A percentile compares a stretch with the other conserved stretches of the same genome.
These are phyloP conservation scores for Populus hybrid DNA, from an alignment of 441 rosid genomes.

Conservation along the genomic window DNA sequence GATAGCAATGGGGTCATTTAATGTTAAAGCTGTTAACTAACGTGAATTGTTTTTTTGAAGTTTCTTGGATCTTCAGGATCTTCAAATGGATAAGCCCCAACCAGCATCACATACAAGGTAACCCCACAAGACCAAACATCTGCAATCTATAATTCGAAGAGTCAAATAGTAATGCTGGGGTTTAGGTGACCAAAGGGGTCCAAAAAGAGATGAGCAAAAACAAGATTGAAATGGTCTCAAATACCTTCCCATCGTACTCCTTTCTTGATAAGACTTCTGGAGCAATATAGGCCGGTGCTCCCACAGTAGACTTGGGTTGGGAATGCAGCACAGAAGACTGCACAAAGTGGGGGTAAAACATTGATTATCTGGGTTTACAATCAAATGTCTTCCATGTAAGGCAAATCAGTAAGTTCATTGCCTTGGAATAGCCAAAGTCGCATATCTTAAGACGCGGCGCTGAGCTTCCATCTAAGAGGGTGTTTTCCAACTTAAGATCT, in stretches of 20 bases:
- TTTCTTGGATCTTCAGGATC: conserved; percentile 21
- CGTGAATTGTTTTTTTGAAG: conserved; percentile 57
- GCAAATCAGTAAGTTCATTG: conserved; percentile 15
- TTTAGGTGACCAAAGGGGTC: conserved; percentile 5
- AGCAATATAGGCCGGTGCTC: no score
- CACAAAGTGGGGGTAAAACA: conserved; percentile 6
- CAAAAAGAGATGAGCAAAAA: not conserved
- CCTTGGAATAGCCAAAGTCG: conserved; percentile 90
- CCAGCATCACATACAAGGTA: conserved; percentile 73
- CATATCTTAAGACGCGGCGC: conserved; percentile 80
- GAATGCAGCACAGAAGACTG: no score
- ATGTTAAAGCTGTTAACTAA: conserved; percentile 10
- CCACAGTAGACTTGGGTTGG: no score
- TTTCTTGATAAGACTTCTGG: no score
- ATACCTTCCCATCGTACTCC: conserved; percentile 68
- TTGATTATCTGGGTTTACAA: not conserved
- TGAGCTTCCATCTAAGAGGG: conserved; percentile 68
- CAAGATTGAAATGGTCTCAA: not conserved
- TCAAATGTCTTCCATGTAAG: not conserved
- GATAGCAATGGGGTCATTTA: not conserved
- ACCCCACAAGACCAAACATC: conserved; percentile 92
- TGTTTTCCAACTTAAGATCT: conserved; percentile 90
- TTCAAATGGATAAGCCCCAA: conserved; percentile 77
- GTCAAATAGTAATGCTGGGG: not conserved
- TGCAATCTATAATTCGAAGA: conserved; percentile 40